A percentile compares a stretch with the other conserved stretches of the same genome.
Conservation (phyloP, 257 asterid genomes). For the Solanum boliviense region DNA sequence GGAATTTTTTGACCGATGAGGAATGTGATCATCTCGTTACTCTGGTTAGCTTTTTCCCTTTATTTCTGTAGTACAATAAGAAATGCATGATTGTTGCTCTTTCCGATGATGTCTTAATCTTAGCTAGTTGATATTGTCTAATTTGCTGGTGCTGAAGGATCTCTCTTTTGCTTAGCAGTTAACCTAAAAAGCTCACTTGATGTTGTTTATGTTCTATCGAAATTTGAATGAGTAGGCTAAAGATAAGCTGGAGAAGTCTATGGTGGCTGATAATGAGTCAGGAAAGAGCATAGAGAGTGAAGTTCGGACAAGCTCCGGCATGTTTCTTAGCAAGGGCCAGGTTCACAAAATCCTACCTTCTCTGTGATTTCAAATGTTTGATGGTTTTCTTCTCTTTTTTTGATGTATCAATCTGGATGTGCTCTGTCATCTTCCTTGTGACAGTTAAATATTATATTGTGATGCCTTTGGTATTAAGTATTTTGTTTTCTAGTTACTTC, state of each 20-base stretch:
- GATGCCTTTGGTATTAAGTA: neutral
- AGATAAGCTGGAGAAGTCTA: conserved; percentile 86
- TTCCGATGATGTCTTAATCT: neutral
- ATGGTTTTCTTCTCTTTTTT: neutral
- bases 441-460: neutral
- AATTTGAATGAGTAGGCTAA: conserved; percentile 53
- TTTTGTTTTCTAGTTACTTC: neutral
- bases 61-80: neutral
- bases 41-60: conserved; percentile 38
- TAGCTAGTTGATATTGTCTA: neutral
- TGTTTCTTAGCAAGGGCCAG: conserved; percentile 73
- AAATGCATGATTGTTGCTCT: neutral
- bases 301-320: conserved; percentile 96
- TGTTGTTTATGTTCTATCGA: neutral
- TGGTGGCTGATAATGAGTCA: conserved; percentile 94
- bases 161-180: neutral
- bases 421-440: neutral
- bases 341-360: conserved; percentile 15
- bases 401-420: neutral
- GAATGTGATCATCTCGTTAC: conserved; percentile 81
- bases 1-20: conserved; percentile 52
- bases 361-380: neutral
- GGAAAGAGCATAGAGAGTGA: conserved; percentile 91
- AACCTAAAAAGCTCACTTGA: neutral
- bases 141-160: neutral